A percentile compares a stretch with the other conserved stretches of the same genome.
phyloP scores from a whole-genome alignment of 2,329 filamentous ascomycete species.

The Triangularia verruculosa region DNA sequence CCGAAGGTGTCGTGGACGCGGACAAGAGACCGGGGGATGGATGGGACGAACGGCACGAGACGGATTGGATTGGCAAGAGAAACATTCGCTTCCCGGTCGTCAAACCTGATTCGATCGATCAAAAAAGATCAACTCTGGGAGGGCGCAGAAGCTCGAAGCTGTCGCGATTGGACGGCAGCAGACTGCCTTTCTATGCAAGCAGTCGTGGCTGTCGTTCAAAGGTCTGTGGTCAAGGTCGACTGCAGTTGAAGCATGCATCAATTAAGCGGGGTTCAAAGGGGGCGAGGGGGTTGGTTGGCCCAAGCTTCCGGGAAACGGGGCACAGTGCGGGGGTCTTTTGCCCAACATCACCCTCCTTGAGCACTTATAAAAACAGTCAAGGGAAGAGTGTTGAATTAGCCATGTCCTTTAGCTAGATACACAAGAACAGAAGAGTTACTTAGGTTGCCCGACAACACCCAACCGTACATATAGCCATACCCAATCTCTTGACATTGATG shows the following conservation, averaged over 20 bases:
- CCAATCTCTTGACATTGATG: background rate
- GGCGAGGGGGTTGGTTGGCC: conserved; percentile 16
- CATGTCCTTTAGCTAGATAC: background rate
- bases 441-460: background rate
- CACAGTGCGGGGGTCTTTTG: too few species aligned
- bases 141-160: background rate
- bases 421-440: background rate
- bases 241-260: conserved; percentile 22
- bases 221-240: conserved; percentile 29
- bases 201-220: conserved; percentile 50
- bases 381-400: background rate
- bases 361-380: background rate
- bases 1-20: conserved; percentile 14
- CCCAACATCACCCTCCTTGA: background rate
- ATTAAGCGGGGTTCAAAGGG: conserved; percentile 14
- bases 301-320: background rate
- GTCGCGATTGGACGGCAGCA: conserved; percentile 25
- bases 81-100: background rate
- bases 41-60: conserved; percentile 17
- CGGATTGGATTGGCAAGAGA: conserved; percentile 6
- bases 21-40: conserved; percentile 2
- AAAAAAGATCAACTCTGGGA: background rate
- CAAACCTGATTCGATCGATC: conserved; percentile 7
- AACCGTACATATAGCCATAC: background rate
- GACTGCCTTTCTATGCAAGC: conserved; percentile 39